Conservation (phyloP, 148 eudicot genomes). For the Rhododendron molle region DNA sequence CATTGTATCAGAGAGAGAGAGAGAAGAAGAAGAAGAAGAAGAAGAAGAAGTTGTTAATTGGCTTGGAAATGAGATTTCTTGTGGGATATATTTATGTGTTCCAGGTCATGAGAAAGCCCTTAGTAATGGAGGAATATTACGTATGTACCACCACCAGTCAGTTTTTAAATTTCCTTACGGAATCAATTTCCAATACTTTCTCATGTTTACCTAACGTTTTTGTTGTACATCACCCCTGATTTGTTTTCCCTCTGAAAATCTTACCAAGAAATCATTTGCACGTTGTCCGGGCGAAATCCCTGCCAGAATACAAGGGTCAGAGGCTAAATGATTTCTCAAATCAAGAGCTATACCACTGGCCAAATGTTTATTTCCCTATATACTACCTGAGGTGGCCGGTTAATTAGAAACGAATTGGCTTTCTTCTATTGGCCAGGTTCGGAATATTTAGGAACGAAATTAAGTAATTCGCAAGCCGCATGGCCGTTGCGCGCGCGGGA, state of each 20-base stretch:
- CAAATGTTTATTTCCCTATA: neutral
- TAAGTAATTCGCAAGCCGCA: neutral
- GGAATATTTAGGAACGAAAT: neutral
- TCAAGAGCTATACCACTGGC: neutral
- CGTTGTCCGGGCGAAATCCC: neutral
- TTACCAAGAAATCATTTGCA: neutral
- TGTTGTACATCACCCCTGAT: neutral
- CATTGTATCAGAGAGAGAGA: constrained; percentile 8
- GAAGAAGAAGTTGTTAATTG: neutral
- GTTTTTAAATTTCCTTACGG: neutral
- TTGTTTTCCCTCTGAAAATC: neutral
- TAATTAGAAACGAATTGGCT: neutral
- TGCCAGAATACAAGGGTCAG: constrained; percentile 1
- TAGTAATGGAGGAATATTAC: neutral
- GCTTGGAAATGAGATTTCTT: neutral
- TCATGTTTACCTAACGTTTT: neutral
- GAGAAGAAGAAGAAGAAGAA: neutral
- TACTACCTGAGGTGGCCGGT: no score
- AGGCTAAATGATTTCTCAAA: neutral
- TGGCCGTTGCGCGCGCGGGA: neutral
- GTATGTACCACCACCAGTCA: constrained; percentile 9
- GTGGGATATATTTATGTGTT: constrained; percentile 9
- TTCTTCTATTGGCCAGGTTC: neutral
- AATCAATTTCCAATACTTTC: neutral
- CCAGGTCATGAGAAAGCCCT: neutral